A percentile compares a stretch with the other conserved stretches of the same genome.
Evolutionary conservation across 305 asterid genomes (phyloP).

Genomic region (Rubia balearica): DNA sequence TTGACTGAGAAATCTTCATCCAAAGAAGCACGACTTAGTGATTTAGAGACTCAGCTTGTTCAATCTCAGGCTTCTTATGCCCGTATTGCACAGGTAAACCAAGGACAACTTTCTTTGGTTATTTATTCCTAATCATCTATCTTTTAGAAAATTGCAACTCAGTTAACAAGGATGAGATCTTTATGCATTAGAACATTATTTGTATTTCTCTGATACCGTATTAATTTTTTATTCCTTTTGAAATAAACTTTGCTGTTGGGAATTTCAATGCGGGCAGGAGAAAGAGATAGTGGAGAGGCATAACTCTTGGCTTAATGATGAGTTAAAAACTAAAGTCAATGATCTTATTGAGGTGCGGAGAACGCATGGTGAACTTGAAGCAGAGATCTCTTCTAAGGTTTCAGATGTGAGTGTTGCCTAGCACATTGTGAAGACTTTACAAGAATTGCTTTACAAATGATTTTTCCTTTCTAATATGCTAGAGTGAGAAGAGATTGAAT

Average conservation of each 20-base stretch:
- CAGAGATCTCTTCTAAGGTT: conserved; percentile 74
- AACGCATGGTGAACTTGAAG: conserved; percentile 63
- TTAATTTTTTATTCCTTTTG: not conserved
- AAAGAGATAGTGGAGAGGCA: conserved; percentile 95
- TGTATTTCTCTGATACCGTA: no score
- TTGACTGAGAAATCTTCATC: conserved; percentile 59
- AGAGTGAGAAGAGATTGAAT: conserved; percentile 59
- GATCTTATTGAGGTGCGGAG: conserved; percentile 58
- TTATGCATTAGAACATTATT: not conserved
- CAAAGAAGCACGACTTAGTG: conserved; percentile 59
- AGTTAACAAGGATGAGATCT: not conserved
- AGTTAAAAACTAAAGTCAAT: conserved; percentile 58
- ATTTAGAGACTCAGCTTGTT: conserved; percentile 64
- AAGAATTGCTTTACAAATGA: not conserved
- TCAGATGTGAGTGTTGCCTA: conserved; percentile 44
- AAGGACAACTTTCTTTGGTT: not conserved
- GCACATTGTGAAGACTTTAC: not conserved
- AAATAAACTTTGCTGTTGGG: conserved; percentile 3
- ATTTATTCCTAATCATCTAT: not conserved
- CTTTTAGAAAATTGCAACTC: not conserved
- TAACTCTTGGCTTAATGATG: conserved; percentile 89
- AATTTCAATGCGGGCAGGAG: conserved; percentile 48
- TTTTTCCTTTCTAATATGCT: conserved; percentile 2
- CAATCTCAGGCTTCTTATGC: conserved; percentile 51
- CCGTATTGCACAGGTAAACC: conserved; percentile 54